A percentile compares a stretch with the other conserved stretches of the same genome.
These are phyloP conservation scores for Mytilinidion resinicola DNA, from an alignment of 495 filamentous ascomycete species.

Conservation along the genomic window DNA sequence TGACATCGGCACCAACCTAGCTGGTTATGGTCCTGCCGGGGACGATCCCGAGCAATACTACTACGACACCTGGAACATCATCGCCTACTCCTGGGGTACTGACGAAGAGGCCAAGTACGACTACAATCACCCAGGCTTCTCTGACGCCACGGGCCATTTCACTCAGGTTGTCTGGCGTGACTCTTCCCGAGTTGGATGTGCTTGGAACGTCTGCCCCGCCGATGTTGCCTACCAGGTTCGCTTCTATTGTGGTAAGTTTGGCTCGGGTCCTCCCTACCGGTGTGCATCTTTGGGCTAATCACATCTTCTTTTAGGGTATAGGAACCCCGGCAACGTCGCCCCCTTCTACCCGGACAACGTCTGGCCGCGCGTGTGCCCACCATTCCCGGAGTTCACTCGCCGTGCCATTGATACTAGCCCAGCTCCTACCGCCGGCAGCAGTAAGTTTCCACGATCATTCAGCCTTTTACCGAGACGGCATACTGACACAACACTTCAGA, in stretches of 20 bases:
- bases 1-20: slow-evolving; percentile 20
- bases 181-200: slow-evolving; percentile 66
- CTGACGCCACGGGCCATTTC: slow-evolving; percentile 67
- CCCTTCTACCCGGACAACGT: no score
- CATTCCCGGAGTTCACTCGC: no score
- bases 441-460: no score
- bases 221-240: background rate
- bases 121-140: slow-evolving; percentile 51
- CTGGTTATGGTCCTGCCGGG: background rate
- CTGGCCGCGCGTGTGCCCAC: no score
- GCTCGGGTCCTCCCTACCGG: no score
- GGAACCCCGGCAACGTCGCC: no score
- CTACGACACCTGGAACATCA: background rate
- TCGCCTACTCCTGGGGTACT: slow-evolving; percentile 12
- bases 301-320: no score
- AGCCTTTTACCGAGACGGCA: no score
- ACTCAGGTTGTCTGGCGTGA: slow-evolving; percentile 77
- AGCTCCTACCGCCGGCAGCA: no score
- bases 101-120: slow-evolving; percentile 35
- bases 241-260: background rate
- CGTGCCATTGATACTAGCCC: no score
- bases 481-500: no score
- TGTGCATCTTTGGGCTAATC: no score
- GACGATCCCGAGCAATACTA: background rate
- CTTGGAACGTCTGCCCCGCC: slow-evolving; percentile 12